Percentiles rank a stretch among this genome's conserved stretches.
Evolutionary conservation across 2,329 filamentous ascomycete species (phyloP).

Genomic region (Grosmannia clavigera): DNA sequence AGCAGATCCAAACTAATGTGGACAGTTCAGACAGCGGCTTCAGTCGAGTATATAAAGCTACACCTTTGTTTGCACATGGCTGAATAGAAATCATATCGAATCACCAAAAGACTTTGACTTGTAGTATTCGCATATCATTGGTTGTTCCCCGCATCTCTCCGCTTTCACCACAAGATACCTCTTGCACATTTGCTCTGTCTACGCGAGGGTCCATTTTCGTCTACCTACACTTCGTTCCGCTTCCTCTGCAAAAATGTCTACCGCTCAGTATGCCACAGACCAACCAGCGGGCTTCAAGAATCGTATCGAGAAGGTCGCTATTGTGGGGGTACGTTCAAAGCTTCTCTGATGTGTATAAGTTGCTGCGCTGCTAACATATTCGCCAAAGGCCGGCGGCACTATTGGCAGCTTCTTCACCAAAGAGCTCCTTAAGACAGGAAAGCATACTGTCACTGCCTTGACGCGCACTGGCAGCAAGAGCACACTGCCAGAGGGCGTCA

Average conservation of each 20-base stretch:
- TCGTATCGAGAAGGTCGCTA: slow-evolving; percentile 14
- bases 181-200: too few species aligned
- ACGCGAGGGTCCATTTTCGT: not conserved
- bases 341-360: not conserved
- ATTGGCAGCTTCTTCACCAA: slow-evolving; percentile 12
- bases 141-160: too few species aligned
- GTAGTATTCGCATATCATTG: not conserved
- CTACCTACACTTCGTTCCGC: not conserved
- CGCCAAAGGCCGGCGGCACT: slow-evolving; percentile 14
- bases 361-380: not conserved
- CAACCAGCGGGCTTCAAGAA: slow-evolving; percentile 18
- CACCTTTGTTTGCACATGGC: not conserved
- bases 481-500: slow-evolving; percentile 26
- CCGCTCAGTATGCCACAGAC: slow-evolving; percentile 15
- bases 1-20: not conserved
- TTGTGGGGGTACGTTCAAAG: slow-evolving; percentile 12
- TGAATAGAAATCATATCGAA: too few species aligned
- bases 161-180: too few species aligned
- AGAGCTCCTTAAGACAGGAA: slow-evolving; percentile 19
- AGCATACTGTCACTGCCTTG: slow-evolving; percentile 36
- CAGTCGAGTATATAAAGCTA: not conserved
- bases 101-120: too few species aligned
- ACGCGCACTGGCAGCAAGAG: slow-evolving; percentile 29
- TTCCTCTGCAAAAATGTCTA: not conserved
- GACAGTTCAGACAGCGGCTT: not conserved